phyloP scores from a whole-genome alignment of 345 rosid genomes.

The Lepidium africanum region DNA sequence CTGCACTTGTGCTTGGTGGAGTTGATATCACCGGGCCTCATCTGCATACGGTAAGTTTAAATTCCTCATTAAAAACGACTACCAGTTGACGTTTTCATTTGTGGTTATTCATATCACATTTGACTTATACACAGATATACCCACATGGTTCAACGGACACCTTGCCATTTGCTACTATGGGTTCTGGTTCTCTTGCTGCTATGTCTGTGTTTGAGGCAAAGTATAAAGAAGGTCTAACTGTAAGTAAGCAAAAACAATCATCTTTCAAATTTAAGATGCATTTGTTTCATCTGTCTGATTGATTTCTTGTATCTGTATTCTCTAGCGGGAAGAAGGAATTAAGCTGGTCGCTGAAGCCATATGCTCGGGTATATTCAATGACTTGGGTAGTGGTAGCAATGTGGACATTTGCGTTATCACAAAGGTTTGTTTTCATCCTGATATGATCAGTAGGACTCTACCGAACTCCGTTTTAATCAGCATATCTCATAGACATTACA shows the following conservation, averaged over 20 bases:
- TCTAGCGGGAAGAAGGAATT: conserved; percentile 71
- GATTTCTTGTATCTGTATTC: background rate
- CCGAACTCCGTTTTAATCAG: background rate
- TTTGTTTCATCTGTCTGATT: background rate
- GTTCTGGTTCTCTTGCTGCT: conserved; percentile 89
- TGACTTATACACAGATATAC: conserved; percentile 46
- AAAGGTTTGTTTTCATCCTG: conserved; percentile 37
- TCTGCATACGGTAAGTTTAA: conserved; percentile 57
- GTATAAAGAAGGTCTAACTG: conserved; percentile 72
- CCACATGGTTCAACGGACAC: conserved; percentile 87
- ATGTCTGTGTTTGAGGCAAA: conserved; percentile 76
- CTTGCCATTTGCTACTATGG: conserved; percentile 89
- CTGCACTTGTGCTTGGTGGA: conserved; percentile 85
- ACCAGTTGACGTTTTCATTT: background rate
- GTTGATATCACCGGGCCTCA: conserved; percentile 84
- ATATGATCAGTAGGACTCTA: background rate
- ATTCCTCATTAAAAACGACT: background rate
- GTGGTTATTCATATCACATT: background rate
- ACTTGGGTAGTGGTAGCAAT: conserved; percentile 87
- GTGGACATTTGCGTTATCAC: conserved; percentile 85
- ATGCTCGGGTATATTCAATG: conserved; percentile 73
- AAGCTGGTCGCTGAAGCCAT: conserved; percentile 58
- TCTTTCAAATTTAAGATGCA: background rate
- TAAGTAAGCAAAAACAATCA: conserved; percentile 27
- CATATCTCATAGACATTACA: conserved; percentile 5